These are phyloP conservation scores for Gymnopilus dilepis DNA, from an alignment of 768 basidiomycete species.

Conservation along the genomic window DNA sequence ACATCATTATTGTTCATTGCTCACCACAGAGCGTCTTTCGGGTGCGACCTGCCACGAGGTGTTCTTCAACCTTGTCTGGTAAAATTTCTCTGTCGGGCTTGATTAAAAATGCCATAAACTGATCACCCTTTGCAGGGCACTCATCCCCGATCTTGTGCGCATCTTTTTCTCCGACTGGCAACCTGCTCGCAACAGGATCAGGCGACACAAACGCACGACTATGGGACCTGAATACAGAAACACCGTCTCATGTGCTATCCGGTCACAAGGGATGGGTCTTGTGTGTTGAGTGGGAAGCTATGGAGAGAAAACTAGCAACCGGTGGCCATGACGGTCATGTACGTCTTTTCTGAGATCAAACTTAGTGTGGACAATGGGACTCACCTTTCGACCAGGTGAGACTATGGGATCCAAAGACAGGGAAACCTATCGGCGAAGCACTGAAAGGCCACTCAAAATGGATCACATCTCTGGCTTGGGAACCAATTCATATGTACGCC, in stretches of 20 bases:
- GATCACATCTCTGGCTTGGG: slow-evolving; percentile 95
- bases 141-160: slow-evolving; percentile 93
- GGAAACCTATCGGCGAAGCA: slow-evolving; percentile 87
- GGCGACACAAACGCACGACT: slow-evolving; percentile 92
- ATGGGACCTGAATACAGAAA: slow-evolving; percentile 95
- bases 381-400: slow-evolving; percentile 53
- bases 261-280: slow-evolving; percentile 98
- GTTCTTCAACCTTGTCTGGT: slow-evolving; percentile 92
- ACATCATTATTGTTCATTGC: slow-evolving; percentile 86
- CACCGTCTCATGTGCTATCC: slow-evolving; percentile 81
- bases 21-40: slow-evolving; percentile 96
- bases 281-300: slow-evolving; percentile 96
- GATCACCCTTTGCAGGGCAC: slow-evolving; percentile 62
- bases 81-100: slow-evolving; percentile 22
- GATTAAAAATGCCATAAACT: not conserved
- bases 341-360: slow-evolving; percentile 27
- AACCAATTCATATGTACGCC: slow-evolving; percentile 89
- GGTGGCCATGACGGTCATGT: slow-evolving; percentile 96
- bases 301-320: slow-evolving; percentile 89
- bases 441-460: slow-evolving; percentile 95
- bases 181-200: slow-evolving; percentile 90
- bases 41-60: slow-evolving; percentile 92
- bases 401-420: slow-evolving; percentile 93
- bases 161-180: slow-evolving; percentile 93
- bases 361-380: not conserved